A percentile compares a stretch with the other conserved stretches of the same genome.
Evolutionary conservation across 176 grass and related monocot genomes (phyloP).

Genomic region (Oryza punctata): DNA sequence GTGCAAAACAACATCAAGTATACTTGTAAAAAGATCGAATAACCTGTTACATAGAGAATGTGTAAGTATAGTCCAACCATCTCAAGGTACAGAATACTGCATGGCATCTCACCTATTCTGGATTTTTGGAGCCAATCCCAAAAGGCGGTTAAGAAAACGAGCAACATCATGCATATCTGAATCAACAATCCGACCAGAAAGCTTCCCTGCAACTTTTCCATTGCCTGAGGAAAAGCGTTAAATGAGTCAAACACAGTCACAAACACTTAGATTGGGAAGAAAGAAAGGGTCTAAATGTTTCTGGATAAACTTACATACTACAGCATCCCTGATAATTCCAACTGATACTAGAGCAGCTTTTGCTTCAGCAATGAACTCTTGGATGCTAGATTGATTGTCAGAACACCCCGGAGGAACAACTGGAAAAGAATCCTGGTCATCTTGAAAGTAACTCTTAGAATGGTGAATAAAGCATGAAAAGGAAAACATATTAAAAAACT

Average conservation of each 20-base stretch:
- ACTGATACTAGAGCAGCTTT: constrained; percentile 89
- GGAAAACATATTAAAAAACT: constrained; percentile 18
- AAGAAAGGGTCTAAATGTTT: not conserved
- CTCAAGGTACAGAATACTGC: not conserved
- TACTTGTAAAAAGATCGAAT: constrained; percentile 88
- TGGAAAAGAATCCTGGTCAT: constrained; percentile 77
- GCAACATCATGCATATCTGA: constrained; percentile 98
- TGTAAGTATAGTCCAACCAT: constrained; percentile 27
- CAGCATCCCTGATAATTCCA: constrained; percentile 90
- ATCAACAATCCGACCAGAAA: constrained; percentile 92
- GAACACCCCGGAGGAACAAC: constrained; percentile 91
- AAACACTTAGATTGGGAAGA: not conserved
- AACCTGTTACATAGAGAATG: constrained; percentile 59
- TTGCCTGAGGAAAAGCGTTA: constrained; percentile 59
- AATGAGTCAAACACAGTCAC: constrained; percentile 17
- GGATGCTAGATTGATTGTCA: constrained; percentile 59
- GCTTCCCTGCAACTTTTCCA: constrained; percentile 74
- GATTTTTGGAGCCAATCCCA: constrained; percentile 84
- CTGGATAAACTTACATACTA: constrained; percentile 64
- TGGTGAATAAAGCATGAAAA: constrained; percentile 33
- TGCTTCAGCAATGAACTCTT: constrained; percentile 73
- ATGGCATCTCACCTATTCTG: constrained; percentile 76
- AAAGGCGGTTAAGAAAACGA: constrained; percentile 93
- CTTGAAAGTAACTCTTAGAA: constrained; percentile 60
- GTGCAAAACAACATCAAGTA: constrained; percentile 80